Percentiles rank a stretch among this genome's conserved stretches.
Evolutionary conservation across 2,329 filamentous ascomycete species (phyloP).

Genomic region (Nakataea oryzae): DNA sequence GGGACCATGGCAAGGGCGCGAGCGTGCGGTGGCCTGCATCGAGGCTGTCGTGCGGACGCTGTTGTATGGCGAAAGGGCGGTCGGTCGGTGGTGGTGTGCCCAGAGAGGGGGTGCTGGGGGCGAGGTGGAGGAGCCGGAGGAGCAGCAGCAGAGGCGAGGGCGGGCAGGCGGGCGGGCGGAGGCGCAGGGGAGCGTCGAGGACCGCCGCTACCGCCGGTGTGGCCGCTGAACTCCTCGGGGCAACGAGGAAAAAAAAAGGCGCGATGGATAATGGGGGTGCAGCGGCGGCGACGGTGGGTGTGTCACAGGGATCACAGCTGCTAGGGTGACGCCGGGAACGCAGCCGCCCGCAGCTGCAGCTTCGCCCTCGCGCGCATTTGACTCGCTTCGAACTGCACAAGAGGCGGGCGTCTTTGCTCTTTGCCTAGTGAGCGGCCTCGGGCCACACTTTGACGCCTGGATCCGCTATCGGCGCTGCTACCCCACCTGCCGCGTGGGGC

Average conservation of each 20-base stretch:
- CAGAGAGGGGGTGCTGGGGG: too few relatives aligned
- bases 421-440: not conserved
- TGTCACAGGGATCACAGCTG: not conserved
- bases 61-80: not conserved
- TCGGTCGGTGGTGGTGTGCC: not conserved
- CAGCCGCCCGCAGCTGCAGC: not conserved
- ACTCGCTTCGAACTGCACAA: too few relatives aligned
- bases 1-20: not conserved
- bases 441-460: not conserved
- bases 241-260: too few relatives aligned
- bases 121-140: too few relatives aligned
- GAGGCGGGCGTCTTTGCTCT: too few relatives aligned
- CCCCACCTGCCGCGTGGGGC: not conserved
- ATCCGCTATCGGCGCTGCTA: not conserved
- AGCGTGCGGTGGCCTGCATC: too few relatives aligned
- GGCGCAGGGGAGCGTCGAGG: too few relatives aligned
- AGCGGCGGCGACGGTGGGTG: not conserved
- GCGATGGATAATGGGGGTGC: not conserved
- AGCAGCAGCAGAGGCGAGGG: too few relatives aligned
- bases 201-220: not conserved
- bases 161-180: too few relatives aligned
- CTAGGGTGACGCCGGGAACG: not conserved
- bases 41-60: too few relatives aligned
- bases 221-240: not conserved
- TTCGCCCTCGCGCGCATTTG: too few relatives aligned